A percentile compares a stretch with the other conserved stretches of the same genome.
Conservation (phyloP, 140 eudicot genomes). For the Oenanthe javanica region DNA sequence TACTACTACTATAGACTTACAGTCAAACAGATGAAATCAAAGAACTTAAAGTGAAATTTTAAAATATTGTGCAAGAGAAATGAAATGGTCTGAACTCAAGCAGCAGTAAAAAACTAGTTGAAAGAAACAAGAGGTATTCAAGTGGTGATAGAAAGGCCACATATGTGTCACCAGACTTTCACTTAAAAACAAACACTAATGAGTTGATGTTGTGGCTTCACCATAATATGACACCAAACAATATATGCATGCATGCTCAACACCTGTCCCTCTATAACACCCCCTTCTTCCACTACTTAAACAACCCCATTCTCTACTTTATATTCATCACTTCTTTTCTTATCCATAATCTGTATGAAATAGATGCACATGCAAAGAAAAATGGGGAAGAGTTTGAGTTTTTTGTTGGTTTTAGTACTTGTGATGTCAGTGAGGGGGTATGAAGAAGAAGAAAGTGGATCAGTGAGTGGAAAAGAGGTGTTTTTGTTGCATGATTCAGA, state of each 20-base stretch:
- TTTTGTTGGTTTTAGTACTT: slow-evolving; percentile 17
- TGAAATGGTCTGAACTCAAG: background rate
- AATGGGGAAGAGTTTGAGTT: slow-evolving; percentile 25
- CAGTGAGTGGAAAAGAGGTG: slow-evolving; percentile 19
- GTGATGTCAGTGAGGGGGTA: slow-evolving; percentile 16
- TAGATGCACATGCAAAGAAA: background rate
- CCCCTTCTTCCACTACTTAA: slow-evolving; percentile 26
- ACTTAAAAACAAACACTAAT: background rate
- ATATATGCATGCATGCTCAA: slow-evolving; percentile 27
- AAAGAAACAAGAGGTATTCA: too few relatives aligned
- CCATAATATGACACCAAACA: background rate
- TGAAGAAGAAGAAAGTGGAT: slow-evolving; percentile 16
- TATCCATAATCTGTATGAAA: background rate
- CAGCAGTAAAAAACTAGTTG: background rate
- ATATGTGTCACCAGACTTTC: background rate
- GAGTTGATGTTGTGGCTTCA: slow-evolving; percentile 1
- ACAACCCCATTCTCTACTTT: background rate
- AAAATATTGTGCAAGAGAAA: background rate
- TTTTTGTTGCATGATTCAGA: slow-evolving; percentile 45
- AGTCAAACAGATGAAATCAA: too few relatives aligned
- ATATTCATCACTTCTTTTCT: background rate
- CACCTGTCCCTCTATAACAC: slow-evolving; percentile 23
- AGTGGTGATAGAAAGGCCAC: background rate
- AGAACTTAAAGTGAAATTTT: too few relatives aligned
- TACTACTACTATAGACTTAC: too few relatives aligned